phyloP scores from a whole-genome alignment of 495 filamentous ascomycete species.

The Neohortaea acidophila region DNA sequence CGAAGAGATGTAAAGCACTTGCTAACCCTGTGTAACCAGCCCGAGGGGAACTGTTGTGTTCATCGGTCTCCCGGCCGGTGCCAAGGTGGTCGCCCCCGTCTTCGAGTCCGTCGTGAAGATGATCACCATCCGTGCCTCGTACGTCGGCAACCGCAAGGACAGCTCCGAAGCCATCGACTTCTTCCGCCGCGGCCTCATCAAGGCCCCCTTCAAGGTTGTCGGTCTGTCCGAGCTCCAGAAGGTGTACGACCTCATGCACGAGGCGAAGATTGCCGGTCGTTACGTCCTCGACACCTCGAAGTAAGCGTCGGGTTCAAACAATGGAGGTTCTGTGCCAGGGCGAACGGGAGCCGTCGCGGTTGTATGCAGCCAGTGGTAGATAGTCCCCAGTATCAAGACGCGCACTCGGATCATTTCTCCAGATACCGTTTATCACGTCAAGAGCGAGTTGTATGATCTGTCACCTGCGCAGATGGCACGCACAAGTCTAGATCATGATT shows the following conservation, averaged over 20 bases:
- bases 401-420: no score
- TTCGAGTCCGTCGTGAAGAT: slow-evolving; percentile 75
- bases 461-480: no score
- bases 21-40: no score
- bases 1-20: slow-evolving; percentile 1
- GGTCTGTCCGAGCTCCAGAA: slow-evolving; percentile 62
- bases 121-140: slow-evolving; percentile 84
- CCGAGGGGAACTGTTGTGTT: slow-evolving; percentile 57
- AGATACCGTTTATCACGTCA: no score
- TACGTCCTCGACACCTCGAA: slow-evolving; percentile 67
- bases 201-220: slow-evolving; percentile 68
- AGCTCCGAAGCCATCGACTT: slow-evolving; percentile 77
- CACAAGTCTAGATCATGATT: no score
- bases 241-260: slow-evolving; percentile 45
- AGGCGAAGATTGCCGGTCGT: slow-evolving; percentile 65
- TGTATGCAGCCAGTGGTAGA: no score
- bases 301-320: slow-evolving; percentile 19
- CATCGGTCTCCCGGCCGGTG: slow-evolving; percentile 69
- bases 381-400: no score
- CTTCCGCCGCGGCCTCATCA: slow-evolving; percentile 66
- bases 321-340: no score
- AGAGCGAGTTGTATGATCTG: no score
- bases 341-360: neutral
- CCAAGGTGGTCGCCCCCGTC: slow-evolving; percentile 65
- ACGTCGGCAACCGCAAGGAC: slow-evolving; percentile 82